Conservation (phyloP, 2,329 filamentous ascomycete genomes). For the Diplodia seriata region DNA sequence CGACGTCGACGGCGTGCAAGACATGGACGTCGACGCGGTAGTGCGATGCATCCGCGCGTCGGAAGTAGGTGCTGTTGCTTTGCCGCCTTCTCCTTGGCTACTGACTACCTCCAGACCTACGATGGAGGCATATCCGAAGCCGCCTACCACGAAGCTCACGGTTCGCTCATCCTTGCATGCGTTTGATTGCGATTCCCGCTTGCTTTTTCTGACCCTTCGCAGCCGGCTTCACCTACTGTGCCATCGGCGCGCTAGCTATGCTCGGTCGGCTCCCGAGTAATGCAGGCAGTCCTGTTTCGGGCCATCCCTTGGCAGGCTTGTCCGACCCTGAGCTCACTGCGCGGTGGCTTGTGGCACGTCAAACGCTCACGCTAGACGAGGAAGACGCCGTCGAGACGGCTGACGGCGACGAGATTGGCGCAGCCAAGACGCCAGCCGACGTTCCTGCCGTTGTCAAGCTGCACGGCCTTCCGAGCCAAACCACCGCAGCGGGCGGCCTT, state of each 20-base stretch:
- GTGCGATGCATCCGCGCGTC: slow-evolving; percentile 73
- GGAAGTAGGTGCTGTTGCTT: slow-evolving; percentile 45
- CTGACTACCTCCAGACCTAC: slow-evolving; percentile 61
- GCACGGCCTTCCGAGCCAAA: slow-evolving; percentile 38
- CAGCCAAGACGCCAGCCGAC: slow-evolving; percentile 50
- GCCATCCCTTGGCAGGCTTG: slow-evolving; percentile 39
- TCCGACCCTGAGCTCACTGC: slow-evolving; percentile 50
- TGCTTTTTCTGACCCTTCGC: slow-evolving; percentile 30
- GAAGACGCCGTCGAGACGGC: slow-evolving; percentile 53
- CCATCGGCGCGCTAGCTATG: slow-evolving; percentile 76
- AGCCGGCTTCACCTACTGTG: slow-evolving; percentile 93
- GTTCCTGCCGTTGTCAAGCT: slow-evolving; percentile 49
- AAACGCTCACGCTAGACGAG: slow-evolving; percentile 53
- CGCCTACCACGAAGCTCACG: slow-evolving; percentile 81
- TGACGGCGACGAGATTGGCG: slow-evolving; percentile 47
- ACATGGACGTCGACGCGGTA: slow-evolving; percentile 76
- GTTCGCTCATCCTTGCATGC: slow-evolving; percentile 51
- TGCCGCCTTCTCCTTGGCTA: slow-evolving; percentile 39
- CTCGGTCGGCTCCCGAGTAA: slow-evolving; percentile 65
- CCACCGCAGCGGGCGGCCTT: slow-evolving; percentile 30
- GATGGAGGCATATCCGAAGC: slow-evolving; percentile 85
- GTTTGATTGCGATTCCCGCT: neutral
- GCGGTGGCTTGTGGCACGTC: slow-evolving; percentile 56
- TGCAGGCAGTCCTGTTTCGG: slow-evolving; percentile 36
- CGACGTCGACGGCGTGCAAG: slow-evolving; percentile 64